Evolutionary conservation across 2,329 filamentous ascomycete species (phyloP).

Genomic region (Raffaelea arxii): DNA sequence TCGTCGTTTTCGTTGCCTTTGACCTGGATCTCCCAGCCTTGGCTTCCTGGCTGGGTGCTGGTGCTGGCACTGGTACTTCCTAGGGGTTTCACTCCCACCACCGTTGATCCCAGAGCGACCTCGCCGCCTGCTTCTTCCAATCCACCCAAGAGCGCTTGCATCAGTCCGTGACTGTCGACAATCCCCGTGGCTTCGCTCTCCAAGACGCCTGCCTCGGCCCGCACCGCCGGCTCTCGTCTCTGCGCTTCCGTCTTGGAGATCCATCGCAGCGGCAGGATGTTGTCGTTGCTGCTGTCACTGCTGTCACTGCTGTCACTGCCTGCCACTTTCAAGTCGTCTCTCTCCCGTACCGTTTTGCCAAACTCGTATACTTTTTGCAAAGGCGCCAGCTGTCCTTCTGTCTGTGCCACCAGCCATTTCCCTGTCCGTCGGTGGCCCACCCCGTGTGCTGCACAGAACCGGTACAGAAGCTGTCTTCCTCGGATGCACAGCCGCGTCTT

Average conservation of each 20-base stretch:
- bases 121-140: constrained; percentile 72
- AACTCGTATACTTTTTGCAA: constrained; percentile 41
- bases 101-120: constrained; percentile 57
- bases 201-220: constrained; percentile 62
- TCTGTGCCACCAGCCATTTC: constrained; percentile 95
- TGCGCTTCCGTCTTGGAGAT: constrained; percentile 52
- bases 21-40: constrained; percentile 61
- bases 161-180: constrained; percentile 75
- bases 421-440: constrained; percentile 69
- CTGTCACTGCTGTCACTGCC: no score
- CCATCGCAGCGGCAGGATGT: constrained; percentile 55
- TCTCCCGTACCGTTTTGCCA: constrained; percentile 14
- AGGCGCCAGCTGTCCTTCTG: constrained; percentile 55
- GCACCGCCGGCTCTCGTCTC: constrained; percentile 63
- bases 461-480: constrained; percentile 70
- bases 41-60: constrained; percentile 31
- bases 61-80: no score
- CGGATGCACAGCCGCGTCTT: constrained; percentile 77
- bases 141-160: constrained; percentile 67
- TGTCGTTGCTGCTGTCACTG: constrained; percentile 7
- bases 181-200: constrained; percentile 84
- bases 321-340: no score
- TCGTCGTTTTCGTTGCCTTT: constrained; percentile 8
- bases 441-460: constrained; percentile 55
- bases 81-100: constrained; percentile 48